A percentile compares a stretch with the other conserved stretches of the same genome.
Evolutionary conservation across 352 stramenopile genomes (phyloP).

Genomic region (Blastocystis sp.): DNA sequence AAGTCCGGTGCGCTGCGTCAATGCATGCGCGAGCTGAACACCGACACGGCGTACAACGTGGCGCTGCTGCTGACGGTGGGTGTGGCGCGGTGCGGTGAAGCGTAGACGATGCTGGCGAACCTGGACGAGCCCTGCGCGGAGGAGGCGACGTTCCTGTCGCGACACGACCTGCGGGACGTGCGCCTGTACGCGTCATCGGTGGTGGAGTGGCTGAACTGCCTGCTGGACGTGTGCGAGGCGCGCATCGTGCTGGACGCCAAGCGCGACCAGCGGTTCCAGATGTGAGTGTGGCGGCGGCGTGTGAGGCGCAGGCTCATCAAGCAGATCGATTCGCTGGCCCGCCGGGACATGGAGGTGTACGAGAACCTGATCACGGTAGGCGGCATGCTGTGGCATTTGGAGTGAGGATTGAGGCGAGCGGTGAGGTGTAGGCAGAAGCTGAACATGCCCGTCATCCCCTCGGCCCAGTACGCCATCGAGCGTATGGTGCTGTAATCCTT

Average conservation of each 20-base stretch:
- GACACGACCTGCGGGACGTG: neutral
- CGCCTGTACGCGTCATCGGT: neutral
- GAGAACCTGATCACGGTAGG: constrained; percentile 12
- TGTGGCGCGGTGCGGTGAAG: too few species aligned
- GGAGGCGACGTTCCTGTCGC: neutral
- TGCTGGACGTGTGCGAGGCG: constrained; percentile 16
- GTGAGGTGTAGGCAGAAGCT: constrained; percentile 39
- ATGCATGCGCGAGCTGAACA: neutral
- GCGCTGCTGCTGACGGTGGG: neutral
- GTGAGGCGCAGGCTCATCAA: neutral
- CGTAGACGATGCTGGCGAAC: constrained; percentile 34
- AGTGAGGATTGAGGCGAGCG: neutral
- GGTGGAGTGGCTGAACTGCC: constrained; percentile 26
- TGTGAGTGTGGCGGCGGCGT: neutral
- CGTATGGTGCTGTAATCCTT: constrained; percentile 51
- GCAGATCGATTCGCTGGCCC: neutral
- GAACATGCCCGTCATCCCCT: neutral
- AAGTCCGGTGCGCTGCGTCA: neutral
- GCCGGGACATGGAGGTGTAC: constrained; percentile 27
- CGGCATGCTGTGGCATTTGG: constrained; percentile 28
- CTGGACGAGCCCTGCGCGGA: constrained; percentile 9
- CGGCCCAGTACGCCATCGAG: constrained; percentile 31
- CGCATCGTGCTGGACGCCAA: constrained; percentile 46
- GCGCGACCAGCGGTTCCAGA: constrained; percentile 7
- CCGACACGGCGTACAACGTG: constrained; percentile 36